Conservation (phyloP, 73 alveolate genomes). For the Stentor roeselii region DNA sequence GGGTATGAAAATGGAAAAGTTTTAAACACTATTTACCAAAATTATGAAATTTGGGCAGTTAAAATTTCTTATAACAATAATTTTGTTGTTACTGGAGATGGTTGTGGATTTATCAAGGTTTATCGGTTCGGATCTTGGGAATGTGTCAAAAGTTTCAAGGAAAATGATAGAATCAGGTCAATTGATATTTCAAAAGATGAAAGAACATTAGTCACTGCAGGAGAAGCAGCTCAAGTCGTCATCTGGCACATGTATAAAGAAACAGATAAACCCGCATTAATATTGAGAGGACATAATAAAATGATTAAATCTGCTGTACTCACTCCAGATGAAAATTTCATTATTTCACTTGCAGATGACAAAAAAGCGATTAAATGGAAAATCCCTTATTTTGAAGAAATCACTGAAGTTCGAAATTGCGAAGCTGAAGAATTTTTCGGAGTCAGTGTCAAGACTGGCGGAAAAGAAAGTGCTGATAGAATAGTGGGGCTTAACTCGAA, state of each 20-base stretch:
- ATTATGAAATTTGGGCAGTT: background rate
- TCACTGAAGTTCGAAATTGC: too few relatives aligned
- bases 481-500: too few relatives aligned
- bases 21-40: background rate
- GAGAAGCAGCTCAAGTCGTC: background rate
- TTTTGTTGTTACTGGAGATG: background rate
- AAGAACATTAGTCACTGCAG: background rate
- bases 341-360: background rate
- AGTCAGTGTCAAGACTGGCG: too few relatives aligned
- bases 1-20: background rate
- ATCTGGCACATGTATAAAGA: background rate
- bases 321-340: background rate
- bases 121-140: background rate
- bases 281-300: background rate
- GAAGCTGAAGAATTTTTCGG: too few relatives aligned
- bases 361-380: background rate
- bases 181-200: constrained; percentile 1
- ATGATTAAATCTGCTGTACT: background rate
- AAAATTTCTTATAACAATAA: background rate
- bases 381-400: background rate
- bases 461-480: too few relatives aligned
- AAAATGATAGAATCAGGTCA: background rate
- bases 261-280: background rate
- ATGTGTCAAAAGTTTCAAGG: background rate
- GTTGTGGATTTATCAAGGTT: background rate